Evolutionary conservation across 768 basidiomycete genomes (phyloP).

Genomic region (Suillus paluster): DNA sequence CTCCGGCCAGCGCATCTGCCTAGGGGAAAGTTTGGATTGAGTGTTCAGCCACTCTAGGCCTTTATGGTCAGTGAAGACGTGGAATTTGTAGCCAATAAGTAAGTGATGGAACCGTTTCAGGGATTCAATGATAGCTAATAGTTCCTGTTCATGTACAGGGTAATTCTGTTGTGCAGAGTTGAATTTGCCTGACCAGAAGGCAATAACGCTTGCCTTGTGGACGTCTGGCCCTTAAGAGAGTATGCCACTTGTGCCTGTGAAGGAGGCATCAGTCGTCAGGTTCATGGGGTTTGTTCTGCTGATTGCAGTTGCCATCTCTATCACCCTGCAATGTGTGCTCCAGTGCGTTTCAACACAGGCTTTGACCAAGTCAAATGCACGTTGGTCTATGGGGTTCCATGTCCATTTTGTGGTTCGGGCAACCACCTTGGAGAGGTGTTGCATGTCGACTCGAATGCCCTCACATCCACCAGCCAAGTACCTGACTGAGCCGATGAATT

Average conservation of each 20-base stretch:
- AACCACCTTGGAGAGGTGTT: no score
- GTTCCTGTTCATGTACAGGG: slow-evolving; percentile 44
- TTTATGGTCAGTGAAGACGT: no score
- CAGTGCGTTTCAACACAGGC: slow-evolving; percentile 19
- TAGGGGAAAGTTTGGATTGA: slow-evolving; percentile 26
- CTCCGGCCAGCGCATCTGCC: slow-evolving; percentile 35
- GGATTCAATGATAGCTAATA: slow-evolving; percentile 40
- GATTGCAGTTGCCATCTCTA: slow-evolving; percentile 24
- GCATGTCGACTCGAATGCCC: no score
- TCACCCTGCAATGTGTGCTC: slow-evolving; percentile 19
- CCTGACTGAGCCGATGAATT: no score
- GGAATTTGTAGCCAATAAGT: slow-evolving; percentile 27
- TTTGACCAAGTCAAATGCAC: slow-evolving; percentile 38
- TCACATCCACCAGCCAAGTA: no score
- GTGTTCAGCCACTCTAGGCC: slow-evolving; percentile 20
- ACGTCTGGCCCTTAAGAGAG: slow-evolving; percentile 28
- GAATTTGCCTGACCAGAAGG: slow-evolving; percentile 35
- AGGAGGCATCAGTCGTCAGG: slow-evolving; percentile 28
- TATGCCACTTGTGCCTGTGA: slow-evolving; percentile 23
- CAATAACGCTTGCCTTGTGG: slow-evolving; percentile 19
- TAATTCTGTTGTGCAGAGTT: slow-evolving; percentile 27
- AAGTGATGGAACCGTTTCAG: slow-evolving; percentile 36
- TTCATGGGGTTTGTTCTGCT: slow-evolving; percentile 15
- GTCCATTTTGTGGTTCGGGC: no score
- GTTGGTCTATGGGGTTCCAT: no score